Evolutionary conservation across 768 basidiomycete species (phyloP).

Genomic region (Tricholoma bakamatsutake): DNA sequence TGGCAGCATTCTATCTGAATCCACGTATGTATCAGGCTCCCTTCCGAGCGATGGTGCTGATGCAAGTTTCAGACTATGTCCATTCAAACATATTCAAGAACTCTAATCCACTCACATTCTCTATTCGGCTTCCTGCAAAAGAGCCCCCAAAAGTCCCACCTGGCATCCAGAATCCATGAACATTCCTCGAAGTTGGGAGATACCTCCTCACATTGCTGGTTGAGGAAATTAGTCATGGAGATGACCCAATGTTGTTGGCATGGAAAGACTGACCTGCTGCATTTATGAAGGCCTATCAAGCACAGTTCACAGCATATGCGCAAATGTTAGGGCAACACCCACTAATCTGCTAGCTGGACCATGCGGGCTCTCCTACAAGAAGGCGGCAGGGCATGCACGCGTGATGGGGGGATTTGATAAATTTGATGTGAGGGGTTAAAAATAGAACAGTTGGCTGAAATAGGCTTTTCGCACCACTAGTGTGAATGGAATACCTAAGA

Average conservation of each 20-base stretch:
- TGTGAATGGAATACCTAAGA: too few relatives aligned
- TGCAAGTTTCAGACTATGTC: constrained; percentile 9
- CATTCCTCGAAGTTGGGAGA: constrained; percentile 19
- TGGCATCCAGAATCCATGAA: constrained; percentile 18
- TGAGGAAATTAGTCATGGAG: constrained; percentile 16
- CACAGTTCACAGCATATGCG: constrained; percentile 21
- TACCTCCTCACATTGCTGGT: constrained; percentile 15
- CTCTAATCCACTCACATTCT: constrained; percentile 21
- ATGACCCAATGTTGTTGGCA: constrained; percentile 9
- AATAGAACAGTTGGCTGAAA: too few relatives aligned
- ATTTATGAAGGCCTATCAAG: constrained; percentile 15
- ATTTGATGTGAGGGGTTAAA: too few relatives aligned
- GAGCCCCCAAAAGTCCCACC: constrained; percentile 13
- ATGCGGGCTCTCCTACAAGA: too few relatives aligned
- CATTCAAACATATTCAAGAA: constrained; percentile 22
- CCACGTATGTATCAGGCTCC: constrained; percentile 16
- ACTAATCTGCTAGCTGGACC: constrained; percentile 16
- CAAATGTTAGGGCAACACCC: constrained; percentile 22
- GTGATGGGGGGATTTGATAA: too few relatives aligned
- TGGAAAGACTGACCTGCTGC: constrained; percentile 13
- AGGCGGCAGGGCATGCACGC: too few relatives aligned
- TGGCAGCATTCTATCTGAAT: constrained; percentile 27
- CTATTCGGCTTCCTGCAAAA: constrained; percentile 16
- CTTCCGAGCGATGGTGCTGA: neutral
- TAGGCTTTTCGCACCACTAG: too few relatives aligned